Base-by-base conservation (phyloP, 331 rosid species). In the Erythrophleum ivorense region DNA sequence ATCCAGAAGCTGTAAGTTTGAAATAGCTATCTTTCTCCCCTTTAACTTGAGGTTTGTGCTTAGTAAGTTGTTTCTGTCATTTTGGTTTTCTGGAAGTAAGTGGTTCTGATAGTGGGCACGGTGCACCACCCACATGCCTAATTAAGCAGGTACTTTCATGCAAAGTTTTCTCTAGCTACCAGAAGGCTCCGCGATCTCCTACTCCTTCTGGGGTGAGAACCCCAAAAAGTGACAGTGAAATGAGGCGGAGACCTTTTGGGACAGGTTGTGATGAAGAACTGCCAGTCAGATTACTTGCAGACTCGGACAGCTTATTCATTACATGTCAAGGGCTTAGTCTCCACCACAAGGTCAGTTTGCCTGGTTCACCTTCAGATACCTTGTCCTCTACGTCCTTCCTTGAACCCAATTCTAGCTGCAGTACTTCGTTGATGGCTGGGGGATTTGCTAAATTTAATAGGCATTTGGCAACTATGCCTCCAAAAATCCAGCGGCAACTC, bases 111-210 rank as follows among this genome's bases (percentile, higher is more conserved):
- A 38, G 49, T 75, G n/a, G 34, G 40, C 74, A 63, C 33, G 16
- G 58, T 46, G 8, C 34, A n/a, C 68, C 33, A 54, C 58, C 66
- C 29, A 14, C 79, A 40, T 72, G 63, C 81, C 46, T 24, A 67
- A 73, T 88, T 71, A 72, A 74, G 76, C 97, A 93, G 99, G 92
- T 85, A 72, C 97, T 92, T 89, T 91, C 91, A 50, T 96, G 98
- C 91, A 96, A 96, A 89, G 97, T 94, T 40, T 94, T 96, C 88
- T 87, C 97, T 71, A 81, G 91, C 87, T 93, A 91, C 81, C 99
- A 89, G 84, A 96, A 96, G 86, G 87, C 90, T 58, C 99, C 98
- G 31, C 94, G 99, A 72, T 96, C 98, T 78, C 99, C 99, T 41
- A 88, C 92, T 75, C 97, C 98, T 29, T 86, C 86, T 8, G 97